Percentiles rank a stretch among this genome's conserved stretches.
Conservation (phyloP, 768 basidiomycete genomes). For the Pholiota molesta region DNA sequence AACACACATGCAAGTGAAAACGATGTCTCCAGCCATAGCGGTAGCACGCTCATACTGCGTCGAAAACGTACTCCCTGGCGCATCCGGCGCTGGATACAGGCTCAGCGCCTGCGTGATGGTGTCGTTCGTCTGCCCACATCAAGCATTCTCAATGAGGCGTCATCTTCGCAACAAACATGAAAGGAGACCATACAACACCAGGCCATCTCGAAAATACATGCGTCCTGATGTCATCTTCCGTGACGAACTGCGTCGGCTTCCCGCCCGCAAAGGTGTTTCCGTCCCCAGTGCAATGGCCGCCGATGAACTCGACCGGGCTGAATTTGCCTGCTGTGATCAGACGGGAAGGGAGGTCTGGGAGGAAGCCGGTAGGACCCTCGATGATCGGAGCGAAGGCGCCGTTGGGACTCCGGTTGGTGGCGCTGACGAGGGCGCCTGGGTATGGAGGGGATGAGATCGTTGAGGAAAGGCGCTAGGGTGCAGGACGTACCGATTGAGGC, state of each 20-base stretch:
- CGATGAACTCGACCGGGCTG: conserved; percentile 40
- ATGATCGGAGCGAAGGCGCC: conserved; percentile 36
- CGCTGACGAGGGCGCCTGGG: conserved; percentile 39
- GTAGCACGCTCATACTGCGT: conserved; percentile 43
- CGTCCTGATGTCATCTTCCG: conserved; percentile 42
- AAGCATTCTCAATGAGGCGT: neutral
- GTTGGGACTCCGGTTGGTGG: conserved; percentile 38
- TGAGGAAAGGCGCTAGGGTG: conserved; percentile 7
- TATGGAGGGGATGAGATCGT: neutral
- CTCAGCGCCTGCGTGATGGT: conserved; percentile 37
- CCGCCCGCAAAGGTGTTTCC: conserved; percentile 44
- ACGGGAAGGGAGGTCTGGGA: conserved; percentile 40
- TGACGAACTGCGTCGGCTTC: conserved; percentile 36
- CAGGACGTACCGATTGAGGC: conserved; percentile 33
- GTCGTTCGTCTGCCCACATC: conserved; percentile 31
- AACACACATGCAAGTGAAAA: conserved; percentile 47
- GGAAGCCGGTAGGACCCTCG: conserved; percentile 39
- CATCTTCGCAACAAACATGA: neutral
- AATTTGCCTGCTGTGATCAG: conserved; percentile 30
- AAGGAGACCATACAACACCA: conserved; percentile 30
- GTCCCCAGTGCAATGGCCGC: conserved; percentile 48
- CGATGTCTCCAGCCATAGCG: conserved; percentile 43
- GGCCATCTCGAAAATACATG: conserved; percentile 38
- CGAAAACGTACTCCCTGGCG: conserved; percentile 36
- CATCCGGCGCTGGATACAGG: conserved; percentile 39